Evolutionary conservation across 2,329 filamentous ascomycete species (phyloP), one percentile per base, ranked within the genome.

Genomic region (Colletotrichum tamarilloi): DNA sequence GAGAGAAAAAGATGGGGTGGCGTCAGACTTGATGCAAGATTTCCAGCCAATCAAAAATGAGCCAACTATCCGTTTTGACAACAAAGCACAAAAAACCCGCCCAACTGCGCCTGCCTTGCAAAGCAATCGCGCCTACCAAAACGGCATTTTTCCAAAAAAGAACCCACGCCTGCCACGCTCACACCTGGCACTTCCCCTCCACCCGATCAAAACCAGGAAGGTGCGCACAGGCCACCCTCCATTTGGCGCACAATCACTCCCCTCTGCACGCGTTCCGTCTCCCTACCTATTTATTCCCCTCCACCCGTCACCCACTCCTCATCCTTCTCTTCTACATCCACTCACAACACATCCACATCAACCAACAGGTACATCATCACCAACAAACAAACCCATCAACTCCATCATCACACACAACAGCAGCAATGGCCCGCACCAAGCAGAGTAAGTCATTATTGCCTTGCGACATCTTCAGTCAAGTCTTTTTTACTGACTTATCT

Each of bases 371-470:
- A 67, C 76, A 78, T 76, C 79, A 53, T 74, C 77, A 78, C 76
- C 76, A 76, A 65, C 77, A 78, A 79, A 77, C 78, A 80, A 76
- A 77, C 76, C 53, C 78, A 78, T 75, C 79, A 77, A 75, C 75
- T 75, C 76, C 42, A 49, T 75, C 80, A 82, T 79, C 81, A 66
- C 62, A 66, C 74, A 76, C 57, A 80, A 56, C 78, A 80, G 74
- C 81, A 80, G 84, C 81, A 86, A 91, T 91, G 89, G 89, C 89
- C 79, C 89, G 89, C 81, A 91, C 89, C 76, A 91, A 91, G 89
- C 89, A 91, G 83, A 91, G 77, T 78, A 60, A 74, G 77, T 73
- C 32, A 24, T 42, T 24, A 1, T 5, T 12, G 3, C 5, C 14
- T 16, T 4, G 2, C 30, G 0, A 4, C 1, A 38, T 42, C 26